These are phyloP conservation scores for Candida ulmi DNA, from an alignment of 805 yeast species.

Conservation along the genomic window DNA sequence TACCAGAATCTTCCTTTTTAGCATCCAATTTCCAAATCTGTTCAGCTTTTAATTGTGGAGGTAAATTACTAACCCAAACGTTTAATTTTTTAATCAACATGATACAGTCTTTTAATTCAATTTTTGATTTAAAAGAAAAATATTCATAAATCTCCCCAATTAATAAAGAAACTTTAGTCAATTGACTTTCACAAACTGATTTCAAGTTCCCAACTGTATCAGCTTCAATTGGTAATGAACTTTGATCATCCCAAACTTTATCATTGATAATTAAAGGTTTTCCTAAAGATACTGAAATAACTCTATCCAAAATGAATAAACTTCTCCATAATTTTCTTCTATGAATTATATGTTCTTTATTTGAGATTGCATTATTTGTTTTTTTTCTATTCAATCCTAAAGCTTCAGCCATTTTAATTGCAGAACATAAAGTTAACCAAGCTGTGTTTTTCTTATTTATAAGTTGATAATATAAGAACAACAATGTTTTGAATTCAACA, in stretches of 20 bases:
- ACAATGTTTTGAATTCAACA: constrained; percentile 29
- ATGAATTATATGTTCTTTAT: constrained; percentile 14
- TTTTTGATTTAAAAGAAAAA: constrained; percentile 23
- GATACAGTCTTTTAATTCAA: constrained; percentile 22
- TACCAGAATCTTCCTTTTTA: not conserved
- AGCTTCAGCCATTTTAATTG: constrained; percentile 33
- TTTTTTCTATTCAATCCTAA: constrained; percentile 30
- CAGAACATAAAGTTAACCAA: constrained; percentile 32
- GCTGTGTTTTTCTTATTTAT: constrained; percentile 30
- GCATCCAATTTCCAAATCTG: not conserved
- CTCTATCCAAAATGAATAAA: constrained; percentile 24
- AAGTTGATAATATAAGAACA: constrained; percentile 31
- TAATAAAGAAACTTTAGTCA: constrained; percentile 21
- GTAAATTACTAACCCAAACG: constrained; percentile 4
- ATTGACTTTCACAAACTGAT: constrained; percentile 22
- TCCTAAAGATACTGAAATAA: constrained; percentile 27
- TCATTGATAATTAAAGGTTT: constrained; percentile 28
- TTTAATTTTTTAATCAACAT: constrained; percentile 27
- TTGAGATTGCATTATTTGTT: constrained; percentile 26
- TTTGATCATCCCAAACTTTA: constrained; percentile 28
- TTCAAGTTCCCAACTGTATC: constrained; percentile 4
- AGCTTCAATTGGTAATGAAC: constrained; percentile 8
- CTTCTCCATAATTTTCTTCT: constrained; percentile 26
- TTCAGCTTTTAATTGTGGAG: constrained; percentile 3
- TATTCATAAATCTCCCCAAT: constrained; percentile 25